Base-by-base conservation (phyloP, 805 yeast genomes). In the Candida vaughaniae region DNA sequence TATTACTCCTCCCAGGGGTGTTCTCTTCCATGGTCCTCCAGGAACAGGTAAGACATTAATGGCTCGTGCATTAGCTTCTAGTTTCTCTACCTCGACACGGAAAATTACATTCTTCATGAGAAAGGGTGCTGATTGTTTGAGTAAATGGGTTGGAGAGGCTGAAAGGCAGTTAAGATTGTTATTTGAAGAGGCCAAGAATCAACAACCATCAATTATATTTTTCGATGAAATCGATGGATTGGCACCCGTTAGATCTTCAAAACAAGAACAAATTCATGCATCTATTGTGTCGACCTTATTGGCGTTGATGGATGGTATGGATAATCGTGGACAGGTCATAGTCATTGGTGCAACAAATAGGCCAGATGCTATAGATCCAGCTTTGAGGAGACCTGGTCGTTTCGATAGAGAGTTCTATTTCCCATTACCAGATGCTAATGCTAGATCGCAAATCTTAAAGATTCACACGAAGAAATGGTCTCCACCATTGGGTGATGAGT, bases 111-210 rank as follows among this genome's bases (percentile, higher is more conserved):
- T 93, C 54, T 93, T 89, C 62, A 93, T 93, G 99, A 70, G 99
- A 45, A 93, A 93, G 58, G 99, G 99, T 46, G 98, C 99, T 0
- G 99, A 93, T 59, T 85, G 95, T 55, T 67, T 93, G 49, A 86
- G 96, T 30, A 93, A 93, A 65, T 93, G 99, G 99, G 98, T 93
- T 3, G 99, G 99, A 52, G 99, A 93, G 61, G 98, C 98, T 5
- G 99, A 93, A 62, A 74, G 99, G 47, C 98, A 93, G 58, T 68
- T 93, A 43, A 69, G 99, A 42, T 66, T 91, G 29, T 64, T 93
- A 39, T 93, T 93, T 58, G 98, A 93, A 63, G 98, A 93, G 61
- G 99, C 99, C 1, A 85, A 84, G 51, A 88, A 86, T 46, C 90
- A 89, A 49, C 99, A 93, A 62, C 99, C 99, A 2, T 78, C 95